phyloP scores from a whole-genome alignment of 805 yeast genomes.

The Kodamaea neixiangensis region DNA sequence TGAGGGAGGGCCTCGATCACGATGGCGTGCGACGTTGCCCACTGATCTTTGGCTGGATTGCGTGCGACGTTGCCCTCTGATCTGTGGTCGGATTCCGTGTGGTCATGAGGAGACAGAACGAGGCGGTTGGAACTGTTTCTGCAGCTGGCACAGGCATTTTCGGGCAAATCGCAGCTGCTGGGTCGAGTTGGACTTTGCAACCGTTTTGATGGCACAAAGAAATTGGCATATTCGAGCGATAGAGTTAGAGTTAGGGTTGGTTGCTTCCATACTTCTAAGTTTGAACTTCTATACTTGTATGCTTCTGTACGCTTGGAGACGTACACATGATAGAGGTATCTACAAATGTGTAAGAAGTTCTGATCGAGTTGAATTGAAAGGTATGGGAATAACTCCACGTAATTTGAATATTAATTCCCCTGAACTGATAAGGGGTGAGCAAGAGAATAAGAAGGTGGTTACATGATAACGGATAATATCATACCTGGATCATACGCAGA shows the following conservation, averaged over 20 bases:
- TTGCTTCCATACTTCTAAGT: no score
- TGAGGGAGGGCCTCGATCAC: not conserved
- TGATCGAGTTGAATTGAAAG: not conserved
- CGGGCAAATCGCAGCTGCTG: not conserved
- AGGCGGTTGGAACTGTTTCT: not conserved
- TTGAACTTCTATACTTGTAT: no score
- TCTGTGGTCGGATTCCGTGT: no score
- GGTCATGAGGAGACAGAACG: not conserved
- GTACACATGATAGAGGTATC: no score
- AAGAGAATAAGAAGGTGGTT: not conserved
- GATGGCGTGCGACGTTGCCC: not conserved
- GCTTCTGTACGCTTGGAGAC: no score
- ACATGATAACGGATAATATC: not conserved
- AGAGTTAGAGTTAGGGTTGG: no score
- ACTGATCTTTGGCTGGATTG: no score
- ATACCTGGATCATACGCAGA: no score
- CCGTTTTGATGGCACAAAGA: not conserved
- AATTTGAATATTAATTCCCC: no score
- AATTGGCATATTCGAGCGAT: not conserved
- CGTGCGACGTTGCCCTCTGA: not conserved
- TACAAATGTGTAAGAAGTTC: no score
- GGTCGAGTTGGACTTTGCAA: not conserved
- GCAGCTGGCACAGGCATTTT: not conserved
- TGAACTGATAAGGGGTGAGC: no score
- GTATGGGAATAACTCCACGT: no score